A percentile compares a stretch with the other conserved stretches of the same genome.
phyloP scores from a whole-genome alignment of 768 basidiomycete genomes.

The Suillus fuscotomentosus region DNA sequence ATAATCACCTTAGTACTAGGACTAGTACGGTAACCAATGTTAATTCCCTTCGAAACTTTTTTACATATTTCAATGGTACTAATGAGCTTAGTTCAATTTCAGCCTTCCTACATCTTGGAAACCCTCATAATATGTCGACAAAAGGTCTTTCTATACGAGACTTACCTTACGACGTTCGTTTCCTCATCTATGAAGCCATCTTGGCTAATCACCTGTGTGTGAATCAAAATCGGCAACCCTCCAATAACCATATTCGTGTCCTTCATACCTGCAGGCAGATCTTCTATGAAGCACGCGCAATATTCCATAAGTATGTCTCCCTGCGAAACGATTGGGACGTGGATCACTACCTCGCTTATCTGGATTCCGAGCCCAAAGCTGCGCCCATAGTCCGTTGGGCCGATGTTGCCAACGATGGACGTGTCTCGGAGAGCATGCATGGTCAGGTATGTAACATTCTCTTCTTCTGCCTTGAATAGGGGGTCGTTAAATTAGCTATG shows the following conservation, averaged over 20 bases:
- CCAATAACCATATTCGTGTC: constrained; percentile 33
- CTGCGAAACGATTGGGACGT: constrained; percentile 39
- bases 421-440: constrained; percentile 21
- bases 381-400: constrained; percentile 28
- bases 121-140: background rate
- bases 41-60: background rate
- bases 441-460: constrained; percentile 20
- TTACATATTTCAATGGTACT: background rate
- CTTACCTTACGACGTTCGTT: constrained; percentile 34
- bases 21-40: no score
- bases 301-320: constrained; percentile 34
- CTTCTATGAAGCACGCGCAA: constrained; percentile 27
- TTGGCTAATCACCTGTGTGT: constrained; percentile 26
- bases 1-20: background rate
- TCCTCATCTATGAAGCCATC: constrained; percentile 31
- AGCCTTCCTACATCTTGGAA: background rate
- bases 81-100: background rate
- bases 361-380: constrained; percentile 16
- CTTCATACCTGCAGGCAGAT: constrained; percentile 32
- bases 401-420: constrained; percentile 42
- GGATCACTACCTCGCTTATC: constrained; percentile 20
- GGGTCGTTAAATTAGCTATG: constrained; percentile 5
- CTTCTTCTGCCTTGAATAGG: constrained; percentile 1
- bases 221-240: constrained; percentile 26
- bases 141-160: constrained; percentile 17